A percentile compares a stretch with the other conserved stretches of the same genome.
These are phyloP conservation scores for Pythium biforme DNA, from an alignment of 352 stramenopile genomes.

Conservation along the genomic window DNA sequence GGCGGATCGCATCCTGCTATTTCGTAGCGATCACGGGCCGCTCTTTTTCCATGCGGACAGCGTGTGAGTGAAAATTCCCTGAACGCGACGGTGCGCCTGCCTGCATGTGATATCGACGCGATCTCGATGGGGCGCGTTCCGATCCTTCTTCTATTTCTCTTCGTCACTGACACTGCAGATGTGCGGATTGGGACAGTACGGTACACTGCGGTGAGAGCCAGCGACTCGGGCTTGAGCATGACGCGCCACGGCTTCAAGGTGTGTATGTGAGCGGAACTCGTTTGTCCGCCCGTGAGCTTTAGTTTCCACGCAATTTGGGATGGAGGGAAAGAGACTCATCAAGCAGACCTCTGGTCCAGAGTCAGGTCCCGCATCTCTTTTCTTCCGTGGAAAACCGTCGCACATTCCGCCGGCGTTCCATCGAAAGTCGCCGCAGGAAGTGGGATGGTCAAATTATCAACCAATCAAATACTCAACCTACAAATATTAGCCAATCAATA, in stretches of 20 bases:
- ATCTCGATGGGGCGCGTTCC: not conserved
- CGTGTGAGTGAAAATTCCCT: not conserved
- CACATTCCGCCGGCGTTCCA: constrained; percentile 17
- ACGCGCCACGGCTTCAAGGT: not conserved
- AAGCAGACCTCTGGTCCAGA: no score
- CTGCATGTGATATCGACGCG: not conserved
- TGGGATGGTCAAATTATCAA: not conserved
- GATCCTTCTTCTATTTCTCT: not conserved
- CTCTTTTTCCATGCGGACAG: not conserved
- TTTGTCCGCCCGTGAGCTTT: not conserved
- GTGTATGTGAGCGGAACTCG: no score
- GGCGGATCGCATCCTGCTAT: not conserved
- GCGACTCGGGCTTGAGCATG: not conserved
- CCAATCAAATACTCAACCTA: constrained; percentile 4
- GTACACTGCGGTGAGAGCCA: not conserved
- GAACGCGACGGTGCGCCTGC: not conserved
- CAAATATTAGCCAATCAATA: constrained; percentile 10
- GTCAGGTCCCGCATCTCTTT: not conserved
- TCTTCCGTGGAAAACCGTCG: constrained; percentile 20
- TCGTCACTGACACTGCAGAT: no score
- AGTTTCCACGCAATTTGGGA: not conserved
- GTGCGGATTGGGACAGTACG: not conserved
- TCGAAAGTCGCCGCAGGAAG: constrained; percentile 14
- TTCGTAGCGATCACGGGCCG: not conserved
- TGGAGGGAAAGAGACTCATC: not conserved